phyloP scores from a whole-genome alignment of 2,329 filamentous ascomycete species.

The Ceratocystis huliohia region DNA sequence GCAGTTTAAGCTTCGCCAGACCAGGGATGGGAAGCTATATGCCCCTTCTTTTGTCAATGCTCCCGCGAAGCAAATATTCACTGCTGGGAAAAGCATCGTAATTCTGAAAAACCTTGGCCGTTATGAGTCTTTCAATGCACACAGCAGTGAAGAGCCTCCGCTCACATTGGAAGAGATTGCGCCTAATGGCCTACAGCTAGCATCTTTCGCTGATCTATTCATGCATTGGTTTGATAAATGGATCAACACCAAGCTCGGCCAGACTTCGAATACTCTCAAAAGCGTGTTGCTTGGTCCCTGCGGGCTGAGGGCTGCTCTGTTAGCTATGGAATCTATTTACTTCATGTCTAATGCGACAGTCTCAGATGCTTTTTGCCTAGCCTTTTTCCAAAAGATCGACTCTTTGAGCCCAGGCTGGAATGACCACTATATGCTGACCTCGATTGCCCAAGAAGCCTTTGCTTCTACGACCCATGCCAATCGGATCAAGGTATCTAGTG shows the following conservation, averaged over 20 bases:
- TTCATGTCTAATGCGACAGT: slow-evolving; percentile 62
- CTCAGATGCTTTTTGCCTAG: slow-evolving; percentile 51
- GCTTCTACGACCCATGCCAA: slow-evolving; percentile 46
- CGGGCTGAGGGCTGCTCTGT: slow-evolving; percentile 51
- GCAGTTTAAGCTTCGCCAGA: slow-evolving; percentile 54
- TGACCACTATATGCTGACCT: slow-evolving; percentile 69
- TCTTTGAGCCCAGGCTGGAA: slow-evolving; percentile 51
- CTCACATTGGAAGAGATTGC: slow-evolving; percentile 49
- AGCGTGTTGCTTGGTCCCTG: slow-evolving; percentile 55
- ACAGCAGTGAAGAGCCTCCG: slow-evolving; percentile 30
- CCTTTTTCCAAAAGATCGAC: slow-evolving; percentile 66
- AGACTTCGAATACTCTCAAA: slow-evolving; percentile 54
- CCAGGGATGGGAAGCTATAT: slow-evolving; percentile 47
- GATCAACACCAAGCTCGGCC: slow-evolving; percentile 61
- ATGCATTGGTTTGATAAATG: slow-evolving; percentile 57
- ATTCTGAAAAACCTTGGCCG: slow-evolving; percentile 62
- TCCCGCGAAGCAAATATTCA: slow-evolving; percentile 61
- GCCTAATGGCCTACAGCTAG: slow-evolving; percentile 35
- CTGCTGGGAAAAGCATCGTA: slow-evolving; percentile 75
- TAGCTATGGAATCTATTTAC: slow-evolving; percentile 59
- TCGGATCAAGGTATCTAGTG: slow-evolving; percentile 48
- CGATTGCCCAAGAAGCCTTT: slow-evolving; percentile 62
- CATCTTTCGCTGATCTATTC: slow-evolving; percentile 65
- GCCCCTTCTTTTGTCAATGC: slow-evolving; percentile 64
- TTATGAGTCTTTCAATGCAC: slow-evolving; percentile 30